Conservation (phyloP, 176 grass and related monocot species). For the Triticum monococcum region DNA sequence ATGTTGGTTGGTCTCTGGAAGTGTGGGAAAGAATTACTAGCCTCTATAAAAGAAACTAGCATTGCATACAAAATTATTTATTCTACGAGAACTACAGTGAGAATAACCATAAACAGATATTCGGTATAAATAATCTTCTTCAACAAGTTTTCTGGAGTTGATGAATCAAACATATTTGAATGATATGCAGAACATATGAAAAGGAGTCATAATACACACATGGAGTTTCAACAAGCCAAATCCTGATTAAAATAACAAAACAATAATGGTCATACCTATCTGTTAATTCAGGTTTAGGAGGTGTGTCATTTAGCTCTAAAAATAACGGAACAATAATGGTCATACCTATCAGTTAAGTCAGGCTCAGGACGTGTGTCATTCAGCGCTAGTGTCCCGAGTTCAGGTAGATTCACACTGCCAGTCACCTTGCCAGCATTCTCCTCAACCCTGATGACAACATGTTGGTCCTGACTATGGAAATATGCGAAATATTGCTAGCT, state of each 20-base stretch:
- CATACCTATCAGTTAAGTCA: neutral
- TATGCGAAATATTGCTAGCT: neutral
- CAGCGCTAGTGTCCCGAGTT: no score
- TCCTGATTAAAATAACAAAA: neutral
- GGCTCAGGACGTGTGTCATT: no score
- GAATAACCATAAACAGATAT: neutral
- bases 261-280: neutral
- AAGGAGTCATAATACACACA: neutral
- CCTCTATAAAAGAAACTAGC: neutral
- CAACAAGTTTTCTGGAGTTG: neutral
- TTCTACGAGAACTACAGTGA: neutral
- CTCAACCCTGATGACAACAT: conserved; percentile 1
- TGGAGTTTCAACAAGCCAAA: neutral
- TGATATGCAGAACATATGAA: neutral
- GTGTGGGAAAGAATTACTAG: neutral
- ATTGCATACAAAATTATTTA: neutral
- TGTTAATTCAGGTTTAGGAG: neutral
- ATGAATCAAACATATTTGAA: neutral
- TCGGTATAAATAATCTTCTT: neutral
- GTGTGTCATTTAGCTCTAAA: neutral
- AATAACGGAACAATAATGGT: neutral
- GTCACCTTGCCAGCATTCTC: neutral
- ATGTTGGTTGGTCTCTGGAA: neutral
- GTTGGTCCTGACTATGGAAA: neutral
- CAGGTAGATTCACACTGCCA: neutral